Percentiles rank a stretch among this genome's conserved stretches.
phyloP scores from a whole-genome alignment of 768 basidiomycete genomes.

The Leccinum barrowsii region DNA sequence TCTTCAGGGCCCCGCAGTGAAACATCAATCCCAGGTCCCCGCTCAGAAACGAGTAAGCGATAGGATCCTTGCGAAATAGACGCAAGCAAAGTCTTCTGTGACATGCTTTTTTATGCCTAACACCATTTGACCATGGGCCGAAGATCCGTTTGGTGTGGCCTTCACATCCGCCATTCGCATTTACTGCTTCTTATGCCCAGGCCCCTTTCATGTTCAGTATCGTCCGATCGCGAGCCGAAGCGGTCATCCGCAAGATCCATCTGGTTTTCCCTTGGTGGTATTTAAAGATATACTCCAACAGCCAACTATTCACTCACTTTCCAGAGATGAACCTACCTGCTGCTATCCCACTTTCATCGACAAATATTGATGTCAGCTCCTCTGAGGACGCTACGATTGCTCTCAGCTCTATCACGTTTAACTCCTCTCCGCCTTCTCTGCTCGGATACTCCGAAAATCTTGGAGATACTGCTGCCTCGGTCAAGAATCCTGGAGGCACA shows the following conservation, averaged over 20 bases:
- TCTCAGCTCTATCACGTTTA: not conserved
- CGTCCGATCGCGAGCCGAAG: slow-evolving; percentile 1
- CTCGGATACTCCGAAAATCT: slow-evolving; percentile 2
- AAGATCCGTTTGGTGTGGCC: not conserved
- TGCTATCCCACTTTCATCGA: not conserved
- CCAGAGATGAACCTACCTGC: slow-evolving; percentile 1
- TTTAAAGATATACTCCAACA: not conserved
- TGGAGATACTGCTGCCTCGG: not conserved
- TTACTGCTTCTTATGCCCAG: not conserved
- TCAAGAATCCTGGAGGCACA: not conserved
- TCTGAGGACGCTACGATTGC: not conserved
- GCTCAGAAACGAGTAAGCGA: not conserved
- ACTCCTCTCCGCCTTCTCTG: slow-evolving; percentile 2
- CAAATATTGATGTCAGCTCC: not conserved
- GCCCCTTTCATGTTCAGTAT: not conserved
- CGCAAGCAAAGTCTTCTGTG: not conserved
- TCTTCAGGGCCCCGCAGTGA: not conserved
- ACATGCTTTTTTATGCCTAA: not conserved
- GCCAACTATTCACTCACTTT: not conserved
- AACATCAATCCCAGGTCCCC: not conserved
- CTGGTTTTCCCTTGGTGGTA: not conserved
- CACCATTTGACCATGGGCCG: not conserved
- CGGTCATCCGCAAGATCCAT: not conserved
- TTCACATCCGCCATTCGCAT: not conserved
- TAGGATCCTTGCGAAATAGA: not conserved